Evolutionary conservation across 352 stramenopile species (phyloP), one percentile per base, ranked within the genome.

Genomic region (Phytopythium kandeliae): DNA sequence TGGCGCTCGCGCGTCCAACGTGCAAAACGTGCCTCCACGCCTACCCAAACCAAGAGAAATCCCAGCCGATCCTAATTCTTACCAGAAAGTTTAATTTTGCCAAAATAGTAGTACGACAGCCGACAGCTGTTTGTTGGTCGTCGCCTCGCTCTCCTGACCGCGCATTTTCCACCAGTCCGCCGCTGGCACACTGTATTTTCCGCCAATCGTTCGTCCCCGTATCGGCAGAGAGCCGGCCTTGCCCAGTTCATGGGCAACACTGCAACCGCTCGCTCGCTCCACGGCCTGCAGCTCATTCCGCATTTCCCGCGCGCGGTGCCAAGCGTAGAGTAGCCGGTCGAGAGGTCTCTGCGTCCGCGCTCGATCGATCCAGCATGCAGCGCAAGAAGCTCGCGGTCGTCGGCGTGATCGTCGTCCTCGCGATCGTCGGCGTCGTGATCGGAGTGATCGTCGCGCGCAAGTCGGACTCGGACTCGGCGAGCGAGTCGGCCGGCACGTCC

Each of bases 391-490:
- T 81, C 16, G 69, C 62, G 17, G 57, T 78, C 48, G 40, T 48
- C 21, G 55, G 57, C 36, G 51, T 78, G 7, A 65, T 81, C 26
- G 60, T 73, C 50, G 41, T 75, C 22, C 75, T 60, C 48, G 70
- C 70, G 24, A 65, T 72, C 41, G 65, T 81, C 11, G 70, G 67
- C 53, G 58, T 81, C 4, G 36, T 81, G 17, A 65, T 81, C 13
- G 68, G 71, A 67, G 25, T 48, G 35, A 26, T 69, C 65, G 28
- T 62, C 40, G 44, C 26, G 7, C 61, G 62, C 7, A 65, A 62
- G 8, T 64, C 55, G 11, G 66, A 54, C 22, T 37, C 48, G 26
- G 47, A 35, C 40, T 63, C 61, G 19, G 67, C 65, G 13, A 53
- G 63, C 22, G 51, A 62, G 22, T 9, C 15, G 16, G 6, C 35